Conservation (phyloP, 495 filamentous ascomycete genomes). For the Tuber umbilicatum region DNA sequence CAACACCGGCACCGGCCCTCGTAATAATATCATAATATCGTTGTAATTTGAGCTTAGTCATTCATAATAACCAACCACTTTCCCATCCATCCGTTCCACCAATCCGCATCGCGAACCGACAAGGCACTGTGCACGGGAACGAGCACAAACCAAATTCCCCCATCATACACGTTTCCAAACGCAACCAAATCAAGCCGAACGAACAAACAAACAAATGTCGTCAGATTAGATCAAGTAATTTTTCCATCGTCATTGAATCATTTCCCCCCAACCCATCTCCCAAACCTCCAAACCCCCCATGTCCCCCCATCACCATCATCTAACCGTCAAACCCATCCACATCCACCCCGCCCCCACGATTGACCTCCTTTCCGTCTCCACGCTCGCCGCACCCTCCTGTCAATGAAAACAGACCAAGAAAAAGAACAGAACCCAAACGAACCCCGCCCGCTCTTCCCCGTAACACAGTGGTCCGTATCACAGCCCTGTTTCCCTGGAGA, state of each 20-base stretch:
- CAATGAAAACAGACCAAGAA: not conserved
- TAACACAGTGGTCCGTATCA: not conserved
- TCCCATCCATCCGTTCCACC: not conserved
- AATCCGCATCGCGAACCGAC: not conserved
- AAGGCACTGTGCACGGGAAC: not conserved
- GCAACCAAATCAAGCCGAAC: constrained; percentile 2
- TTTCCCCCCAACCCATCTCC: constrained; percentile 11
- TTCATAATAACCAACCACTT: not conserved
- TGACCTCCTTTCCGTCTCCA: not conserved
- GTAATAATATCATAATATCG: not conserved
- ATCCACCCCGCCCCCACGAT: constrained; percentile 1
- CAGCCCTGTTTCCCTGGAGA: not conserved
- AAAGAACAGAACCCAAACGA: not conserved
- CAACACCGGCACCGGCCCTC: too few species aligned
- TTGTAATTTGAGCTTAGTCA: not conserved
- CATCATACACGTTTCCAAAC: constrained; percentile 19
- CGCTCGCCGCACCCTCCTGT: not conserved
- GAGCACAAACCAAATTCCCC: not conserved
- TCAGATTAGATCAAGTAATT: constrained; percentile 45
- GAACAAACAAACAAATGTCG: constrained; percentile 30
- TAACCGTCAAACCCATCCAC: constrained; percentile 11
- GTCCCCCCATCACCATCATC: not conserved
- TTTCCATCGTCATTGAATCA: constrained; percentile 15
- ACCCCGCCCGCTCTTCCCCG: not conserved
- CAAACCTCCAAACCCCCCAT: not conserved